Percentiles rank a stretch among this genome's conserved stretches.
phyloP scores from a whole-genome alignment of 2,329 filamentous ascomycete genomes.

The Aspergillus alliaceus region DNA sequence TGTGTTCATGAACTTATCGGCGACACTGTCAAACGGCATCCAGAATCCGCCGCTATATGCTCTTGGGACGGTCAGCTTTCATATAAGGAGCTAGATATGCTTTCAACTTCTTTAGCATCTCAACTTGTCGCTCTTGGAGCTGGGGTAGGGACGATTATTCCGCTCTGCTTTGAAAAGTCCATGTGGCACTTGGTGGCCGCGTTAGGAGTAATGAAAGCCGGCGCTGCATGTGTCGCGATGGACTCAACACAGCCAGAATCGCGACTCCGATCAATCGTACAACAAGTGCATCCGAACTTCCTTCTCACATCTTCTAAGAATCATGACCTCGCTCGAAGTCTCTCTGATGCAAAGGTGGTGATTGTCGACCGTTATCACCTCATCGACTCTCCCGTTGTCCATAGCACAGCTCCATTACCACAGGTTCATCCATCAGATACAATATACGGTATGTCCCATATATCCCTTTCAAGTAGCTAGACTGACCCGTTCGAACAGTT shows the following conservation, averaged over 20 bases:
- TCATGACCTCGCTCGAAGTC: background rate
- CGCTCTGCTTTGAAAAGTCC: constrained; percentile 34
- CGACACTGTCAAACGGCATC: constrained; percentile 6
- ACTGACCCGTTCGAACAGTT: background rate
- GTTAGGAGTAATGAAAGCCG: constrained; percentile 28
- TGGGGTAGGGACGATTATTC: constrained; percentile 21
- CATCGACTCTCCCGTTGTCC: background rate
- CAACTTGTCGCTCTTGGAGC: constrained; percentile 32
- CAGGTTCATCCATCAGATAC: background rate
- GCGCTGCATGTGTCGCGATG: constrained; percentile 44
- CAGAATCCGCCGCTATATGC: constrained; percentile 12
- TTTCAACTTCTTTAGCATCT: constrained; percentile 30
- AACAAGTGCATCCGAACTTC: background rate
- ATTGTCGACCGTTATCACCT: background rate
- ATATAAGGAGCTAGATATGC: constrained; percentile 26
- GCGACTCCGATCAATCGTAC: background rate
- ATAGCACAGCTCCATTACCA: background rate
- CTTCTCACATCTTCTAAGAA: background rate
- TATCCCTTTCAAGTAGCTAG: background rate
- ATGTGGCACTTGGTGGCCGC: constrained; percentile 28
- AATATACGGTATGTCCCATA: background rate
- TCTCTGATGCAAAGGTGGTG: background rate
- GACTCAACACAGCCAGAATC: background rate
- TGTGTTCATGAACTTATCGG: constrained; percentile 6
- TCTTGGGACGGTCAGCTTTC: constrained; percentile 32